Evolutionary conservation across 202 grass and related monocot species (phyloP), one percentile per base, ranked within the genome.

Genomic region (Cymbopogon flexuosus): DNA sequence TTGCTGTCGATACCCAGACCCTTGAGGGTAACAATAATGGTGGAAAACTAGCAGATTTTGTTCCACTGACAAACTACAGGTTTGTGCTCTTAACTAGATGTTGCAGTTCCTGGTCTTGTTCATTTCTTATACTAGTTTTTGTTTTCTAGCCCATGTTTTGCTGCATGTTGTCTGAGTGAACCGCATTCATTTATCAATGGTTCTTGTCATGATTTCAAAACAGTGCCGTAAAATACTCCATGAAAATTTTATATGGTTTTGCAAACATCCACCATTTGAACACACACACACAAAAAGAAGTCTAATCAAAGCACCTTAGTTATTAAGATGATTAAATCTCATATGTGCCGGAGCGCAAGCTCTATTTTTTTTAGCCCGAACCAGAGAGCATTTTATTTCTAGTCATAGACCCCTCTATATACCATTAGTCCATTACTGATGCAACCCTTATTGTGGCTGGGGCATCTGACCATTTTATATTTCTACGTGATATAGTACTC

Each of bases 31-130:
- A 78, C 51, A 73, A 84, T 67, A 78, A 91, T 41, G 72, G 80
- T 7, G 92, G 92, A 91, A 94, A 94, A 80, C 74, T 98, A 67
- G 90, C 92, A 71, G 95, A 98, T 89, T 98, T 98, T 84, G 68
- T 90, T 88, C 95, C 95, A 13, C 80, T 98, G 80, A 98, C 95
- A 81, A 93, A 94, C 67, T 98, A 94, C 75, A 98, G 90, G 95
- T 93, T 56, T 72, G 31, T 74, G 10, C 70, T 80, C 58, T 60
- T 19, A 54, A 78, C 1, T 81, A 68, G 65, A 49, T 11, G 8
- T 36, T 37, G 37, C 57, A 54, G 56, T 79, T n/a, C 62, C 41
- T 80, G 61, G 39, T 77, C 27, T 46, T 59, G 37, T 78, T 71
- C n/a, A 23, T 59, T 79, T 72, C 45, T 81, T 72, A 56, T 65